phyloP scores from a whole-genome alignment of 345 rosid species.

The Kernera saxatilis region DNA sequence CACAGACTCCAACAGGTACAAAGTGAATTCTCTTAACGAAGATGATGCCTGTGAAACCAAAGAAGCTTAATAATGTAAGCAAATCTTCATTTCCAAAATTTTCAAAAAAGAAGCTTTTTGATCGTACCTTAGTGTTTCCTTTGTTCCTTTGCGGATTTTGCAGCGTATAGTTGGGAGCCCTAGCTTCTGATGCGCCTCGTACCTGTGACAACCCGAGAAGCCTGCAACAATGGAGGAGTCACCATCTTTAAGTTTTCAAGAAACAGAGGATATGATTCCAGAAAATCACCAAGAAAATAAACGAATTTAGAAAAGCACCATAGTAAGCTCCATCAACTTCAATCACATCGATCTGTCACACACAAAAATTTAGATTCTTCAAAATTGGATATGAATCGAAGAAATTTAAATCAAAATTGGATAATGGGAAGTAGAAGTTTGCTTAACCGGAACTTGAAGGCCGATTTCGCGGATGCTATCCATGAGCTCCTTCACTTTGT shows the following conservation, averaged over 20 bases:
- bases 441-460: constrained; percentile 80
- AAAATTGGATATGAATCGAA: not conserved
- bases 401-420: not conserved
- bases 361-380: not conserved
- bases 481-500: constrained; percentile 80
- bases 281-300: not conserved
- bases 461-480: constrained; percentile 73
- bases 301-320: constrained; percentile 34
- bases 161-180: constrained; percentile 83
- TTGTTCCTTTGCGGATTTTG: constrained; percentile 86
- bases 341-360: constrained; percentile 85
- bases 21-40: constrained; percentile 40
- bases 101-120: not conserved
- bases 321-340: constrained; percentile 90
- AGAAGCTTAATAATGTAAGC: not conserved
- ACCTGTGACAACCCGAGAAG: constrained; percentile 92
- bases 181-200: constrained; percentile 83
- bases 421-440: not conserved
- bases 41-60: constrained; percentile 71
- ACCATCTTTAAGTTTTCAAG: not conserved
- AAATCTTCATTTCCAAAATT: not conserved
- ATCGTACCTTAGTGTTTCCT: constrained; percentile 70
- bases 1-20: not conserved
- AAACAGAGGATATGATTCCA: not conserved
- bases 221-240: constrained; percentile 32